These are phyloP conservation scores for Candida xyloterini DNA, from an alignment of 805 yeast species.

Conservation along the genomic window DNA sequence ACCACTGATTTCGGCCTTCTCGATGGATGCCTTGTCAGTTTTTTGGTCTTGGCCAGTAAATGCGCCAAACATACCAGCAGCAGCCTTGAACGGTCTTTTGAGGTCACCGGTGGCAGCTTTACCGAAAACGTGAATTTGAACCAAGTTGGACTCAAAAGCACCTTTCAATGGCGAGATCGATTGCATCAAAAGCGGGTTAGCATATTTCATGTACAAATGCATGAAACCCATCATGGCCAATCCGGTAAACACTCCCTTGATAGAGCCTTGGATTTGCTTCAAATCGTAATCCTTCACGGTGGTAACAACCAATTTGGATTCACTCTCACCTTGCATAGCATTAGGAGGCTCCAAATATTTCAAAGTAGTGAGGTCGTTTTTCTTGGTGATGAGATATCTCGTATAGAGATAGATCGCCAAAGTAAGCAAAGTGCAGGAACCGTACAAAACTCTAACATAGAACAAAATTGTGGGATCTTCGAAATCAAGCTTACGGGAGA, in stretches of 20 bases:
- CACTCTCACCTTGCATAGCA: slow-evolving; percentile 73
- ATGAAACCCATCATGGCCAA: slow-evolving; percentile 97
- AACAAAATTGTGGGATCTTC: slow-evolving; percentile 75
- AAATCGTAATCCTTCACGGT: slow-evolving; percentile 95
- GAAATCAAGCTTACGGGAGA: slow-evolving; percentile 81
- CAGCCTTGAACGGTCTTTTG: slow-evolving; percentile 94
- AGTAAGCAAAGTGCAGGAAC: slow-evolving; percentile 61
- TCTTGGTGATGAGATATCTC: slow-evolving; percentile 56
- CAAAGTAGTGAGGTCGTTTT: slow-evolving; percentile 88
- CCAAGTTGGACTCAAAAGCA: slow-evolving; percentile 85
- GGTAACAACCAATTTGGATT: slow-evolving; percentile 74
- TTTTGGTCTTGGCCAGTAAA: slow-evolving; percentile 42
- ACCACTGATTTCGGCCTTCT: slow-evolving; percentile 82
- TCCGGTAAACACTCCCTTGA: slow-evolving; percentile 83
- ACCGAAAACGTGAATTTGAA: slow-evolving; percentile 85
- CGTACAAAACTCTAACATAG: slow-evolving; percentile 73
- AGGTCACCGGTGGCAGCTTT: slow-evolving; percentile 82
- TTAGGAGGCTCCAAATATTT: slow-evolving; percentile 87
- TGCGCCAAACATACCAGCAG: slow-evolving; percentile 66
- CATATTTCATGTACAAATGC: slow-evolving; percentile 96
- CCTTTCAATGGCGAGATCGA: slow-evolving; percentile 85
- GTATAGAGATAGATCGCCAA: slow-evolving; percentile 65
- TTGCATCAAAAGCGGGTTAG: slow-evolving; percentile 96
- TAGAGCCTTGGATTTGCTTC: slow-evolving; percentile 73
- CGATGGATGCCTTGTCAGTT: slow-evolving; percentile 86